Evolutionary conservation across 148 eudicot genomes (phyloP), one percentile per base, ranked within the genome.

Genomic region (Chenopodium quinoa): DNA sequence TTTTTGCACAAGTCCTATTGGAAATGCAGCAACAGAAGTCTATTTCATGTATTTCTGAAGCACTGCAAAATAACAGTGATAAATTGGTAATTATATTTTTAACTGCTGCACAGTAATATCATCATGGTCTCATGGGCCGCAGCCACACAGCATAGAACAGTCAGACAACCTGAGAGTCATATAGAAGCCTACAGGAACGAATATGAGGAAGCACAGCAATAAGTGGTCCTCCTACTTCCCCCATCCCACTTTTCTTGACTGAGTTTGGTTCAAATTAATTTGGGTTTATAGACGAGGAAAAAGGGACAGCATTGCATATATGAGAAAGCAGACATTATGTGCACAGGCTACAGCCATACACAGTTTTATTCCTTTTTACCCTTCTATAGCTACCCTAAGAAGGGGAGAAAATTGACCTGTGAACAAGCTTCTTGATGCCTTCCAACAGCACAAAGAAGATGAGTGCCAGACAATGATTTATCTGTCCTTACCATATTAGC

Each of bases 381-480:
- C 7, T 62, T 20, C 9, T 71, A 12, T 32, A 23, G 37, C 25
- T 40, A 9, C 27, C 13, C 27, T 17, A 50, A 19, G 16, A 69
- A 12, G 76, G 20, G 25, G 66, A 40, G 44, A 81, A 50, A 62
- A 77, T 73, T 68, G 76, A 94, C 99, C 98, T 96, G 99, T 71
- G 99, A 96, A 84, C 99, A 96, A 74, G 99, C 99, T 91, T 96
- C 99, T 84, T 94, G 99, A 89, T 92, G 90, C 87, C 93, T 94
- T 76, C 99, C 99, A 79, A 96, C 99, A 75, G 98, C 99, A 82
- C 99, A 96, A 14, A 96, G 97, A 84, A 96, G 96, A 87, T 96
- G 99, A 73, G 92, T 94, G 54, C 99, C 99, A 37, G 97, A 92
- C 81, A 96, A 89, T 67, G 98, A 93, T 86, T 92, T 89, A 86